Base-by-base conservation (phyloP, 176 grass and related monocot genomes). In the Saccharum spontaneum region DNA sequence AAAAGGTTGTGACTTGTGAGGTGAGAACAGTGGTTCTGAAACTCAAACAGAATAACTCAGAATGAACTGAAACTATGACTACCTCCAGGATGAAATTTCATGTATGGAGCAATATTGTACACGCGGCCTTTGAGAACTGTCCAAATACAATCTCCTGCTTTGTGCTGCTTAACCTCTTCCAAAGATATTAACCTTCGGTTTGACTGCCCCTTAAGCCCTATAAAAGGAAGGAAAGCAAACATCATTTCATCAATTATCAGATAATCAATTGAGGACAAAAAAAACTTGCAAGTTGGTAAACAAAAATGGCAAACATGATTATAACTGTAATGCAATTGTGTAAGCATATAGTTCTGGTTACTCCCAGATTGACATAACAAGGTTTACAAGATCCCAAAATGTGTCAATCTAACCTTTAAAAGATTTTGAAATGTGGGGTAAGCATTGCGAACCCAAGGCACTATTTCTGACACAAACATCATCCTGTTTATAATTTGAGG, bases 41-140 rank as follows among this genome's bases (percentile, higher is more conserved):
- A 80, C 75, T 20, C 67, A 86, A 59, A 83, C 40, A 67, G 9
- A 63, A 79, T 73, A 30, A 59, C 57, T 48, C 38, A 20, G 16
- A 1, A 55, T 18, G 14, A 77, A 6, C 33, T 86, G 6, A 43
- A 67, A 28, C 62, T 41, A 64, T 46, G 20, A 55, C 57, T 95
- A 98, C 93, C 96, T 92, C 96, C 93, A 49, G 93, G 93, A 87
- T 95, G 96, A 85, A 95, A 98, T 89, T 98, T 98, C 89, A 98
- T 91, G 73, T 98, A 98, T 4, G 96, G 91, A 77, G 86, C 90
- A 83, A 98, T 92, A 66, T 98, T 95, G 60, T 98, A 98, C 26
- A 98, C 96, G 26, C 84, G 91, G 18, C 93, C 96, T 90, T 98
- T 98, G 33, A 98, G 69, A 85, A 98, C 86, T n/a, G 93, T 98